phyloP scores from a whole-genome alignment of 2,329 filamentous ascomycete genomes.

The Setomelanomma holmii region DNA sequence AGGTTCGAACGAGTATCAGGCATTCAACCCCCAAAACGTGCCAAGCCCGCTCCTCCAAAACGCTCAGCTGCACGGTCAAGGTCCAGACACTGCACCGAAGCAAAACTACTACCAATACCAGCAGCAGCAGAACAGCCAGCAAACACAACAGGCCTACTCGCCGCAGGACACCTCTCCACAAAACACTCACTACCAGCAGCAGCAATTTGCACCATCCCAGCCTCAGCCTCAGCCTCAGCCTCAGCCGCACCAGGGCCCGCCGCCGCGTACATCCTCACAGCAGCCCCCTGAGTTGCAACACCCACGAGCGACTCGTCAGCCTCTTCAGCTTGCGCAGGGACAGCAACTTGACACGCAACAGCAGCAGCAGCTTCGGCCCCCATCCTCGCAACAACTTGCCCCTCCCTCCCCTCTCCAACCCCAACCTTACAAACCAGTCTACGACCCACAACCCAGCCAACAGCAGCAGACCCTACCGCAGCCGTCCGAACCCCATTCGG shows the following conservation, averaged over 20 bases:
- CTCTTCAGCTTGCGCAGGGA: constrained; percentile 38
- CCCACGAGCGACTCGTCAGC: constrained; percentile 38
- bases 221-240: constrained; percentile 42
- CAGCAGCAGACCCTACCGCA: constrained; percentile 30
- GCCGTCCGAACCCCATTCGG: constrained; percentile 29
- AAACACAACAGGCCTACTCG: constrained; percentile 34
- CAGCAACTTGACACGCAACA: constrained; percentile 38
- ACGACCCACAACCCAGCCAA: constrained; percentile 41
- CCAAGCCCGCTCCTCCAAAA: constrained; percentile 38
- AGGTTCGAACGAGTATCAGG: constrained; percentile 38
- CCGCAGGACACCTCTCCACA: constrained; percentile 35
- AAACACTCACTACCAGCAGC: constrained; percentile 36
- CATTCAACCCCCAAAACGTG: constrained; percentile 40
- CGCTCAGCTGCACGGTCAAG: constrained; percentile 39
- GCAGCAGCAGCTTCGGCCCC: constrained; percentile 40
- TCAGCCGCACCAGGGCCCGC: constrained; percentile 27
- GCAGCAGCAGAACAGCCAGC: constrained; percentile 34
- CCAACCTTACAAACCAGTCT: constrained; percentile 35
- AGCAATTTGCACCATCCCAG: constrained; percentile 29
- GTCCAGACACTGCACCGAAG: constrained; percentile 34
- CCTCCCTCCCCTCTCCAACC: constrained; percentile 46
- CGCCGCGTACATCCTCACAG: constrained; percentile 36
- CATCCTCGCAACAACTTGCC: constrained; percentile 43
- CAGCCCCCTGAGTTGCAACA: constrained; percentile 43
- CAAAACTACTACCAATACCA: constrained; percentile 43